Base-by-base conservation (phyloP, 2,329 filamentous ascomycete genomes). In the Epichloe coenophiala region DNA sequence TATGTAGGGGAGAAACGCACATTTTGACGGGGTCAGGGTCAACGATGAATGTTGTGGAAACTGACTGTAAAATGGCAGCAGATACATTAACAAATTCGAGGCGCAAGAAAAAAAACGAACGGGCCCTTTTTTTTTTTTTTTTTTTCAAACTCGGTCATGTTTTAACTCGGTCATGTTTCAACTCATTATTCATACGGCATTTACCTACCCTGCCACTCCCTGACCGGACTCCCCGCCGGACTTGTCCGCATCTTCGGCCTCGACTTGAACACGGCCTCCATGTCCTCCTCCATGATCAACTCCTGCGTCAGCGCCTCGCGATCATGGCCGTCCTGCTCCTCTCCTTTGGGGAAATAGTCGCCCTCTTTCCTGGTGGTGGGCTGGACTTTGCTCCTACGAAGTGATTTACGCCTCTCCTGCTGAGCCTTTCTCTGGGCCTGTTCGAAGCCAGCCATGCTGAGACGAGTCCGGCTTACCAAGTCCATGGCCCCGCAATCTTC, bases 231-330 rank as follows among this genome's bases (percentile, higher is more conserved):
- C 8, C 71, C 69, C 2, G 81, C 63, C 2, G 89, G 88, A 63
- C 88, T 95, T 11, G 79, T 78, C 56, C 83, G 83, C 57, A 96
- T 80, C 65, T 82, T 85, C 0, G 90, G 90, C 56, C 90, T 70
- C 55, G 86, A 90, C 67, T 83, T 87, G 64, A 96, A 96, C 1
- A 95, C 83, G 27, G 83, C 84, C 53, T 86, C 84, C 64, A 88
- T 86, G 53, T 94, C 88, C 56, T 88, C 82, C 50, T 83, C 76
- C 15, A 53, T 75, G 51, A 95, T 81, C 40, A 95, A 68, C 55
- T 83, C 77, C 60, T 91, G 84, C 0, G 77, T 73, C 8, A 86
- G 74, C 1, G 80, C 73, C 23, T 65, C 60, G n/a, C 65, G 66
- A 7, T 61, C 65, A 17, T 58, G 66, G 17, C 47, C 45, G 50